A percentile compares a stretch with the other conserved stretches of the same genome.
Evolutionary conservation across 208 protist species (phyloP).

Genomic region (Crithidia brevicula): DNA sequence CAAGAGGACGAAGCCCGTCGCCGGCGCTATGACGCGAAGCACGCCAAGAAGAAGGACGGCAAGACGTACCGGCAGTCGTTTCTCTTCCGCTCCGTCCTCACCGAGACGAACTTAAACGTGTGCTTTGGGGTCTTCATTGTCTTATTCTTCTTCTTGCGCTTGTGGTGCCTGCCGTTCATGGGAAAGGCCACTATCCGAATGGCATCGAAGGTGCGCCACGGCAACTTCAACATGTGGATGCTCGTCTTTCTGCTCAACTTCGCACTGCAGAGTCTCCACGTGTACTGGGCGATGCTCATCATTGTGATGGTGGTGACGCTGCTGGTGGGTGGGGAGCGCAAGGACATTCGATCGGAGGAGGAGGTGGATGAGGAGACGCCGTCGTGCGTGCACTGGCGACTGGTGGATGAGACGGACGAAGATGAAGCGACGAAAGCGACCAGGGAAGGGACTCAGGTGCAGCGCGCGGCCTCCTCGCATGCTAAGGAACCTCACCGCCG

Average conservation of each 20-base stretch:
- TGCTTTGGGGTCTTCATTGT: slow-evolving; percentile 56
- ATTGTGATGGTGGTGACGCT: slow-evolving; percentile 39
- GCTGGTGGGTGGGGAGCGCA: slow-evolving; percentile 34
- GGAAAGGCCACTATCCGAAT: slow-evolving; percentile 32
- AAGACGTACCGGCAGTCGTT: slow-evolving; percentile 33
- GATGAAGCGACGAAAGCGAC: not conserved
- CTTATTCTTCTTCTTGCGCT: slow-evolving; percentile 67
- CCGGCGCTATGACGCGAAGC: slow-evolving; percentile 28
- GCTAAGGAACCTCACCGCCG: too few species aligned
- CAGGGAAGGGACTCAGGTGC: too few species aligned
- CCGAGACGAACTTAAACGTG: slow-evolving; percentile 35
- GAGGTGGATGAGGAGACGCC: slow-evolving; percentile 35
- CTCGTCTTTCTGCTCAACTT: slow-evolving; percentile 59
- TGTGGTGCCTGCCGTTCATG: slow-evolving; percentile 64
- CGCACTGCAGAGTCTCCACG: slow-evolving; percentile 67
- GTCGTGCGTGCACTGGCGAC: slow-evolving; percentile 24
- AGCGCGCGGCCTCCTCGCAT: too few species aligned
- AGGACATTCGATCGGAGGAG: slow-evolving; percentile 69
- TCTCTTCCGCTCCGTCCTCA: slow-evolving; percentile 42
- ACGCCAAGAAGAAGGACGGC: slow-evolving; percentile 11
- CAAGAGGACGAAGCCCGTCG: slow-evolving; percentile 34
- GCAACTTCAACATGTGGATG: slow-evolving; percentile 60
- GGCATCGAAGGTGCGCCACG: slow-evolving; percentile 44
- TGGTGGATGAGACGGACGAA: slow-evolving; percentile 9
- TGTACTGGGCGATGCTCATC: slow-evolving; percentile 73